Evolutionary conservation across 352 stramenopile species (phyloP), one percentile per base, ranked within the genome.

Genomic region (Globisporangium solare): DNA sequence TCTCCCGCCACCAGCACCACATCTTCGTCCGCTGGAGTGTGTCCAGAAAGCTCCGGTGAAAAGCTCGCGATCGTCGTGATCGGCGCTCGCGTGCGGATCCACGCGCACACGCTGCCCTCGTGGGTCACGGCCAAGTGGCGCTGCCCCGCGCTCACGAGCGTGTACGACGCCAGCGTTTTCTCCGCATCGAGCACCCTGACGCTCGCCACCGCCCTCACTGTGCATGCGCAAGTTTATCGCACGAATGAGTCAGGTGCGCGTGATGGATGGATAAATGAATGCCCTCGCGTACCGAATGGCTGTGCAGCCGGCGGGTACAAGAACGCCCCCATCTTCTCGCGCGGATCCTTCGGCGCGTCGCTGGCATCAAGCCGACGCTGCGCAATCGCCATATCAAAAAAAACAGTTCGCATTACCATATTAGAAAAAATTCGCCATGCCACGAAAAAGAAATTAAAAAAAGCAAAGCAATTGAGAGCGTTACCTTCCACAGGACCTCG

Each of bases 401-500:
- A 35, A 35, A 35, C 27, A 35, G 27, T 35, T 6, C 6, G 27
- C 27, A 35, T 35, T 10, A 8, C 5, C 1, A 35, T 35, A 6
- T 6, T 6, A 37, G 3, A 47, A 13, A 43, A 18, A 27, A 31
- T 35, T 35, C 0, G 27, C 4, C 5, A 35, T 35, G n/a, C n/a
- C n/a, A n/a, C n/a, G n/a, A n/a, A n/a, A n/a, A n/a, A n/a, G n/a
- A n/a, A n/a, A n/a, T n/a, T n/a, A n/a, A n/a, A n/a, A n/a, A n/a
- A n/a, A n/a, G n/a, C n/a, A n/a, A n/a, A n/a, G n/a, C n/a, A n/a
- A 27, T 27, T 27, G 24, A 5, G 24, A n/a, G n/a, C n/a, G 24
- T 17, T 40, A 79, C 74, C 68, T 83, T 81, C 74, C 76, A 85
- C 10, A 73, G 48, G 18, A 87, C 59, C 35, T 83, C 71, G 61